Percentiles rank a stretch among this genome's conserved stretches.
Evolutionary conservation across 495 filamentous ascomycete genomes (phyloP).

Genomic region (Oleoguttula mirabilis): DNA sequence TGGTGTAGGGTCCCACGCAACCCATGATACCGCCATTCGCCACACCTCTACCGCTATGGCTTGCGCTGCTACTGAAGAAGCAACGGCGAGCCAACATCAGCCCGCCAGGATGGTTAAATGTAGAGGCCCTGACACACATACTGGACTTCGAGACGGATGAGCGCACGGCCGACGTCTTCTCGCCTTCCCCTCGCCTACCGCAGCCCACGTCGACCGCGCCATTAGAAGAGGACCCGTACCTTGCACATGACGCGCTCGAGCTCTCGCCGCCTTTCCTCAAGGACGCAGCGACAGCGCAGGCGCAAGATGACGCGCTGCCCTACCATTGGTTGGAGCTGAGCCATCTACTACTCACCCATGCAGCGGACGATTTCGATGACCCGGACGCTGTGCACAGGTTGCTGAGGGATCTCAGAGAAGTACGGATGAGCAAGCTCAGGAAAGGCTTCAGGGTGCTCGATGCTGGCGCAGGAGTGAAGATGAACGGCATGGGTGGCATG

Average conservation of each 20-base stretch:
- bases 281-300: conserved; percentile 42
- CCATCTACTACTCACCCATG: conserved; percentile 71
- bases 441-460: conserved; percentile 58
- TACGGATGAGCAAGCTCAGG: conserved; percentile 79
- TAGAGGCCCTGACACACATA: conserved; percentile 57
- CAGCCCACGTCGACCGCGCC: conserved; percentile 29
- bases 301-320: conserved; percentile 56
- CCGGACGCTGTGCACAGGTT: conserved; percentile 61
- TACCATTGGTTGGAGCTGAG: conserved; percentile 91
- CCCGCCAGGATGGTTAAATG: conserved; percentile 76
- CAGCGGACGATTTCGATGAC: conserved; percentile 71
- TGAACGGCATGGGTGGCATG: conserved; percentile 83
- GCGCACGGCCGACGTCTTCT: conserved; percentile 51
- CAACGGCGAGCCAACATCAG: conserved; percentile 90
- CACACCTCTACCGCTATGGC: conserved; percentile 77
- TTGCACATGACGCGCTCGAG: conserved; percentile 10
- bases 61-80: conserved; percentile 91
- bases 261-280: conserved; percentile 48
- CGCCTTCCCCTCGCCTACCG: conserved; percentile 56
- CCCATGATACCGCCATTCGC: conserved; percentile 70
- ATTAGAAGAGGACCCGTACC: conserved; percentile 20
- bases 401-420: conserved; percentile 74
- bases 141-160: conserved; percentile 64
- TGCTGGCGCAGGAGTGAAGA: conserved; percentile 55
- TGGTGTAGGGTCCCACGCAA: conserved; percentile 60